Evolutionary conservation across 345 rosid genomes (phyloP), one percentile per base, ranked within the genome.

Genomic region (Lumnitzera littorea): DNA sequence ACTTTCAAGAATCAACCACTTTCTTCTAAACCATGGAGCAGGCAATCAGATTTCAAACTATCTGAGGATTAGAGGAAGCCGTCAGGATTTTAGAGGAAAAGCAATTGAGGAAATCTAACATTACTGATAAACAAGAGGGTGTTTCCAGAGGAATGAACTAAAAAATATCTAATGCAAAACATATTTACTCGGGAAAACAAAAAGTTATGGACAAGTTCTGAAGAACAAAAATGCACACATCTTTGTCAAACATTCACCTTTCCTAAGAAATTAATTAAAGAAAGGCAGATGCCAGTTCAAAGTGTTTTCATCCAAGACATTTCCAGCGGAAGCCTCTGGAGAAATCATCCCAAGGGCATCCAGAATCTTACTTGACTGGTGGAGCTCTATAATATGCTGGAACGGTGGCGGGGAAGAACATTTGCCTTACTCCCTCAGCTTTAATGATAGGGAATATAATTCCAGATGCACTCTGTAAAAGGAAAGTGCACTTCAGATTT

Each of bases 361-460:
- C 14, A 11, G 3, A 17, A 55, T 53, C 50, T 63, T 60, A 52
- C 53, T 62, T 48, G 31, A 46, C 64, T 13, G 67, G 73, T 46
- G 78, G 74, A 27, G 69, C 71, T 57, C 76, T 71, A 63, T 80
- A 74, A 60, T 71, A 76, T 20, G 81, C 75, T 27, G 79, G 81
- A 55, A 76, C 75, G 17, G 74, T 76, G 20, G 65, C 75, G 13
- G 81, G 82, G 73, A 80, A 74, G 73, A 80, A 74, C 79, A 77
- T 74, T 67, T 77, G 79, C 60, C 78, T 67, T 16, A 76, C 67
- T 24, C 84, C 82, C 65, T 77, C 84, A 4, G 81, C 80, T 53
- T 53, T 73, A n/a, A 76, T 73, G 49, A 76, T 70, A 15, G 84
- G 84, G 61, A 76, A 70, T 43, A 76, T 71, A 54, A 76, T 76